Conservation (phyloP, 768 basidiomycete species). For the Xerocomus potaroensis region DNA sequence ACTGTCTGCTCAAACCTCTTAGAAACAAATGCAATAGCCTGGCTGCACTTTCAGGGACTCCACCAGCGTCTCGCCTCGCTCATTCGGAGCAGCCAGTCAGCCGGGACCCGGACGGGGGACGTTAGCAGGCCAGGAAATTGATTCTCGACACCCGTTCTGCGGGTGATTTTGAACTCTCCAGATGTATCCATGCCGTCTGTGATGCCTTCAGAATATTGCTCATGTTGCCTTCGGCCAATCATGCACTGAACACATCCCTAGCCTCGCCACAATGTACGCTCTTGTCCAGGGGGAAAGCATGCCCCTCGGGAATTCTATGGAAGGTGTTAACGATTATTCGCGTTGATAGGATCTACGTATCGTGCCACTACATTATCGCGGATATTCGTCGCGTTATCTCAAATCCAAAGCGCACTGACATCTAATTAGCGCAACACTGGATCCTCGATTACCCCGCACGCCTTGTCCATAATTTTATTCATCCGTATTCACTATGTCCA, state of each 20-base stretch:
- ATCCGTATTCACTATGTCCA: constrained; percentile 47
- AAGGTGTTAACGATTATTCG: constrained; percentile 23
- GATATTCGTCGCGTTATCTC: constrained; percentile 32
- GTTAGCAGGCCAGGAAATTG: constrained; percentile 35
- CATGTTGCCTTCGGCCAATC: constrained; percentile 31
- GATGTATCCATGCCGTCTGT: constrained; percentile 47
- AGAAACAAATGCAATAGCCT: constrained; percentile 42
- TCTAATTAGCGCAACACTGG: constrained; percentile 27
- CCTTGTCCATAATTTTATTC: constrained; percentile 44
- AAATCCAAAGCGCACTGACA: constrained; percentile 6
- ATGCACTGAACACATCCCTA: constrained; percentile 24
- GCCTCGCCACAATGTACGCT: constrained; percentile 46
- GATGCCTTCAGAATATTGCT: constrained; percentile 52
- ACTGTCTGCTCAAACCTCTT: constrained; percentile 45
- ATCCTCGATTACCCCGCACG: constrained; percentile 48
- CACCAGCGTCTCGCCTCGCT: constrained; percentile 11
- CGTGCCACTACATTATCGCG: constrained; percentile 48
- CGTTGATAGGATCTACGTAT: constrained; percentile 43
- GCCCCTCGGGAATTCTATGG: constrained; percentile 17
- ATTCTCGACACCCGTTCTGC: constrained; percentile 32
- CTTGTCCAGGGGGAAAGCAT: constrained; percentile 45
- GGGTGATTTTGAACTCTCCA: constrained; percentile 41
- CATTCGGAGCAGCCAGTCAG: constrained; percentile 16
- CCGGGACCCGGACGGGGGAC: constrained; percentile 19
- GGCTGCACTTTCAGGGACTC: constrained; percentile 22